Conservation (phyloP, 805 yeast genomes). For the Starmerella sp. region DNA sequence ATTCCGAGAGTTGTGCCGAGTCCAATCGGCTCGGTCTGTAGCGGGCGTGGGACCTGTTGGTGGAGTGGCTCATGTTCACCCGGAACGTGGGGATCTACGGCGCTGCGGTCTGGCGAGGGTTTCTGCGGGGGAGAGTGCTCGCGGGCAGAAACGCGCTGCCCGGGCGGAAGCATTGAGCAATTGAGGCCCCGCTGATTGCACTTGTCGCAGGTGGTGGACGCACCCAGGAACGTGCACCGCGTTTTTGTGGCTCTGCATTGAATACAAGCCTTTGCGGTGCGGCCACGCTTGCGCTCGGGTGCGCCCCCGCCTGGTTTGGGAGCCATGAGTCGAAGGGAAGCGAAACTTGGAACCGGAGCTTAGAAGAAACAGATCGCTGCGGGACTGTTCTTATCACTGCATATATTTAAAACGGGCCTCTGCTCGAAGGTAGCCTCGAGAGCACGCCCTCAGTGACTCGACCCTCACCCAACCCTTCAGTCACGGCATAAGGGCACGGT, state of each 20-base stretch:
- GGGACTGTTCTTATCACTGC: not conserved
- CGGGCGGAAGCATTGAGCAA: conserved; percentile 12
- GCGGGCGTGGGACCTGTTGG: no score
- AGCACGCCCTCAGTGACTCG: conserved; percentile 4
- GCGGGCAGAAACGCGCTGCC: not conserved
- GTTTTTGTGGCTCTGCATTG: conserved; percentile 19
- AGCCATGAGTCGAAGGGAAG: not conserved
- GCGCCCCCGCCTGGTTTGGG: not conserved
- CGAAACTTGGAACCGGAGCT: not conserved
- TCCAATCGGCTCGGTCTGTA: no score
- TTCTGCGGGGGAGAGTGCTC: not conserved
- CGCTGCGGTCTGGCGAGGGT: not conserved
- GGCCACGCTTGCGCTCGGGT: conserved; percentile 11
- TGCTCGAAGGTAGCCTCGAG: not conserved
- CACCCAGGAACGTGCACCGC: conserved; percentile 14
- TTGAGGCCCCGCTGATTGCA: conserved; percentile 13
- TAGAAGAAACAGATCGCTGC: not conserved
- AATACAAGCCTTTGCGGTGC: conserved; percentile 16
- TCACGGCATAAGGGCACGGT: not conserved
- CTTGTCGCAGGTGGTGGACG: conserved; percentile 15
- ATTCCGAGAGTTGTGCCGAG: no score
- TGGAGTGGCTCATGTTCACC: no score
- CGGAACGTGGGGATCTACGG: not conserved
- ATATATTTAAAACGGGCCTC: not conserved
- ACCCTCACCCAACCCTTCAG: not conserved